These are phyloP conservation scores for Xylona heveae DNA, from an alignment of 495 filamentous ascomycete species.

Conservation along the genomic window DNA sequence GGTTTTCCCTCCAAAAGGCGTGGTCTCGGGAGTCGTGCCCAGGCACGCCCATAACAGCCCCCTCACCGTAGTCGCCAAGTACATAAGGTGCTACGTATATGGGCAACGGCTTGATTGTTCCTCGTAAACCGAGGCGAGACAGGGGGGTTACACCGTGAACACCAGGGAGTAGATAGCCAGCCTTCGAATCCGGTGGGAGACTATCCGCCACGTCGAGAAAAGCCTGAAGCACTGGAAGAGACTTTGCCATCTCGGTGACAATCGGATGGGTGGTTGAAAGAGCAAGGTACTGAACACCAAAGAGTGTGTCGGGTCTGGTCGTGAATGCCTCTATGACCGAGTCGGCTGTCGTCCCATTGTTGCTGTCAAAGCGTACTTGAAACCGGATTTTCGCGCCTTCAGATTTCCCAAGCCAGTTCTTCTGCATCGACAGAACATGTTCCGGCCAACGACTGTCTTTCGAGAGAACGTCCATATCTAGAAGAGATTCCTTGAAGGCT, in stretches of 20 bases:
- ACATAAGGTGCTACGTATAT: constrained; percentile 74
- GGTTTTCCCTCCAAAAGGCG: constrained; percentile 58
- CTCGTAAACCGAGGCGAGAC: constrained; percentile 21
- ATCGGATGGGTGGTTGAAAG: constrained; percentile 53
- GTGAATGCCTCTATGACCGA: constrained; percentile 52
- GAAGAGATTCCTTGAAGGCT: constrained; percentile 47
- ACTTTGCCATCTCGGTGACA: constrained; percentile 35
- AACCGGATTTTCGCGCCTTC: constrained; percentile 53
- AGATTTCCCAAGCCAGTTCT: constrained; percentile 74
- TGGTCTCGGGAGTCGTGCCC: constrained; percentile 62
- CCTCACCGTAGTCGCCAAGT: constrained; percentile 69
- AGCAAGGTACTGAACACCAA: constrained; percentile 68
- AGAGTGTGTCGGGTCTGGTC: constrained; percentile 64
- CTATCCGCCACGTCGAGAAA: constrained; percentile 43
- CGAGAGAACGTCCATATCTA: constrained; percentile 47
- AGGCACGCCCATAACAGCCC: constrained; percentile 82
- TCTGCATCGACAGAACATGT: constrained; percentile 61
- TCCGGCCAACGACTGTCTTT: constrained; percentile 55
- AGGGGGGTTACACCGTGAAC: constrained; percentile 47
- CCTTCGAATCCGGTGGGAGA: constrained; percentile 49
- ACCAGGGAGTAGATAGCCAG: constrained; percentile 41
- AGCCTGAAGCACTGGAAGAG: constrained; percentile 33
- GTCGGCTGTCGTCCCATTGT: constrained; percentile 15
- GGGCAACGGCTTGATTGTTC: constrained; percentile 33
- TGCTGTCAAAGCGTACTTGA: too few relatives aligned